Base-by-base conservation (phyloP, 148 eudicot species). In the Rhododendron williamsianum region DNA sequence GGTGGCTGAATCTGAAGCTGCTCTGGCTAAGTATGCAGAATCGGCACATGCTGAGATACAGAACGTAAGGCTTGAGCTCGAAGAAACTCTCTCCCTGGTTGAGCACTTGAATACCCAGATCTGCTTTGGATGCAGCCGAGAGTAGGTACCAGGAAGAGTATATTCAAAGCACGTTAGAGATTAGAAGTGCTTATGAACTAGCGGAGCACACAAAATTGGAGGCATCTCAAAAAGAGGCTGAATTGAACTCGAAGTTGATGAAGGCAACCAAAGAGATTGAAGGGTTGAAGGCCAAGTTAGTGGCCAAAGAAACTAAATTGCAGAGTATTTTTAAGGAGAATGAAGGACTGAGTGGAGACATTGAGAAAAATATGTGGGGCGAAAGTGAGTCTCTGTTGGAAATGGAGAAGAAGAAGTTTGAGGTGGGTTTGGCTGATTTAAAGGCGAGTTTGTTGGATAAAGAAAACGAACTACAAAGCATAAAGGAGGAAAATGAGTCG, bases 71-170 rank as follows among this genome's bases (percentile, higher is more conserved):
- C 18, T 49, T 10, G 93, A 95, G 86, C 93, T 94, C 16, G 88
- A 91, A 1, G 92, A 92, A 56, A 92, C 93, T 23, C 92, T 92
- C 19, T 76, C 82, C 7, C 48, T 93, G 30, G 92, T 94, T 33
- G 94, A 94, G 83, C 83, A 88, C 30, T 84, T 95, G 90, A 95
- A 90, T 81, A 80, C 36, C 27, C 90, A 97, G 89, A 72, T 90
- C 92, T 78, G 95, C 92, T 0, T 84, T 95, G 41, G 96, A 91
- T 85, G 91, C 87, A 46, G 91, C 99, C 30, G 98, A 95, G 84
- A 88, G 82, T 43, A 90, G 94, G 89, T 93, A 93, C 65, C 90
- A 90, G 76, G 94, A 93, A 41, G 99, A 95, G 58, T 92, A 91
- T 77, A 90, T 92, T 71, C 93, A 91, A 76, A 92, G 93, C 88